A percentile compares a stretch with the other conserved stretches of the same genome.
Conservation (phyloP, 2,329 filamentous ascomycete genomes). For the Monosporascus sp. region DNA sequence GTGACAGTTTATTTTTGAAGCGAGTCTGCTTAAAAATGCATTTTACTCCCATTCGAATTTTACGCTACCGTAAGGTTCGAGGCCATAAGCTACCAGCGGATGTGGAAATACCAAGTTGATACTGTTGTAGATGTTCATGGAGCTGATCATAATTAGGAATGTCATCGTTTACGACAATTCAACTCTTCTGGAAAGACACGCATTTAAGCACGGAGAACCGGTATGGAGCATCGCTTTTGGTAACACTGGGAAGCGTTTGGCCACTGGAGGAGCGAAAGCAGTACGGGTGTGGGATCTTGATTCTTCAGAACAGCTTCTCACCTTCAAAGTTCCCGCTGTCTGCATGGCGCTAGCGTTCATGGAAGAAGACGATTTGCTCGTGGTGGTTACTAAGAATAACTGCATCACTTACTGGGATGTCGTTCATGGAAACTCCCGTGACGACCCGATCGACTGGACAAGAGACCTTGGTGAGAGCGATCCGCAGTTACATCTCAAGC, state of each 20-base stretch:
- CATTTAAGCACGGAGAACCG: constrained; percentile 12
- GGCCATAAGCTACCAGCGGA: too few relatives aligned
- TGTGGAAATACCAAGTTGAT: too few relatives aligned
- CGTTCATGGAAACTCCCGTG: neutral
- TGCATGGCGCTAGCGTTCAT: constrained; percentile 9
- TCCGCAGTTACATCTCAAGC: constrained; percentile 5
- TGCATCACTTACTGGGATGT: constrained; percentile 7
- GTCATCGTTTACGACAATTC: constrained; percentile 16
- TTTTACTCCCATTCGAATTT: too few relatives aligned
- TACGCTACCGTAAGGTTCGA: too few relatives aligned
- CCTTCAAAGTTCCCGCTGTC: constrained; percentile 4
- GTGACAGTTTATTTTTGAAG: too few relatives aligned
- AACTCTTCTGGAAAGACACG: constrained; percentile 12
- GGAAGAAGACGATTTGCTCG: constrained; percentile 4
- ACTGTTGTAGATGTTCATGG: too few relatives aligned
- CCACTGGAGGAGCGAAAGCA: constrained; percentile 7
- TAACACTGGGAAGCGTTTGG: constrained; percentile 6
- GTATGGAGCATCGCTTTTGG: constrained; percentile 16
- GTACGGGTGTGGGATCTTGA: constrained; percentile 12
- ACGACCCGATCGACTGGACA: constrained; percentile 11
- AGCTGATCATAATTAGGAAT: neutral
- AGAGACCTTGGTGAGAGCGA: constrained; percentile 9
- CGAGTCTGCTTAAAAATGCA: too few relatives aligned
- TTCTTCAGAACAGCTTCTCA: constrained; percentile 1
- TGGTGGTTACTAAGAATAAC: constrained; percentile 1